Percentiles rank a stretch among this genome's conserved stretches.
Evolutionary conservation across 495 filamentous ascomycete species (phyloP).

Genomic region (Podospora pseudopauciseta): DNA sequence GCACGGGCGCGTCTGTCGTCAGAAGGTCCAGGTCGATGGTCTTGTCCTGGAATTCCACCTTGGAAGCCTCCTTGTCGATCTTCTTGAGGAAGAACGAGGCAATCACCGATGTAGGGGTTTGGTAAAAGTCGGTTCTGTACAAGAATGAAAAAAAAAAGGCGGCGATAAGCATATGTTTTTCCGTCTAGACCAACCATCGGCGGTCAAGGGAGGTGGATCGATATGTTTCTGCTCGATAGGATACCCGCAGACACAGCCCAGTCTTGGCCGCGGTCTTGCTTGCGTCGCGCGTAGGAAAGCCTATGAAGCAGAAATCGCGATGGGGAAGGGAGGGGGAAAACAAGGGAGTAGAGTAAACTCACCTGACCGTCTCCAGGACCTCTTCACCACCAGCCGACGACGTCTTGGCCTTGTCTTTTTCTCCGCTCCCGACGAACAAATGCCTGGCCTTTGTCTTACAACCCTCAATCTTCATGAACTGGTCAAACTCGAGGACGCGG

Average conservation of each 20-base stretch:
- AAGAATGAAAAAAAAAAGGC: not conserved
- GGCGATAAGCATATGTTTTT: conserved; percentile 17
- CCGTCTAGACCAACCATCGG: conserved; percentile 13
- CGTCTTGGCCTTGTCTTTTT: conserved; percentile 49
- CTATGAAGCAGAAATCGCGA: conserved; percentile 1
- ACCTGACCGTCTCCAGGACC: conserved; percentile 68
- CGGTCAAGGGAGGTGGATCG: conserved; percentile 11
- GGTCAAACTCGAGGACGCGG: conserved; percentile 91
- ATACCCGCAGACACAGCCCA: conserved; percentile 30
- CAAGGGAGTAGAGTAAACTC: conserved; percentile 19
- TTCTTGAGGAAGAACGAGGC: conserved; percentile 95
- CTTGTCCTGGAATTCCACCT: conserved; percentile 59
- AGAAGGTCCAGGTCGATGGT: conserved; percentile 70
- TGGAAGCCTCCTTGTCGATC: conserved; percentile 76
- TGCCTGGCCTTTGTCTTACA: conserved; percentile 79
- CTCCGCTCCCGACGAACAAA: conserved; percentile 79
- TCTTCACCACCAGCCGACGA: conserved; percentile 44
- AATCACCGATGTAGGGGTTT: conserved; percentile 79
- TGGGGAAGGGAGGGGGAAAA: not conserved
- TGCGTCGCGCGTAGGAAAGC: conserved; percentile 8
- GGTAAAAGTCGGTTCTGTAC: conserved; percentile 88
- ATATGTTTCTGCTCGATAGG: conserved; percentile 13
- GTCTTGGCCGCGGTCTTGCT: conserved; percentile 32
- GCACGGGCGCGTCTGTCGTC: conserved; percentile 63
- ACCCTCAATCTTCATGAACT: conserved; percentile 93